Evolutionary conservation across 305 asterid species (phyloP), one percentile per base, ranked within the genome.

Genomic region (Ruellia speciosa): DNA sequence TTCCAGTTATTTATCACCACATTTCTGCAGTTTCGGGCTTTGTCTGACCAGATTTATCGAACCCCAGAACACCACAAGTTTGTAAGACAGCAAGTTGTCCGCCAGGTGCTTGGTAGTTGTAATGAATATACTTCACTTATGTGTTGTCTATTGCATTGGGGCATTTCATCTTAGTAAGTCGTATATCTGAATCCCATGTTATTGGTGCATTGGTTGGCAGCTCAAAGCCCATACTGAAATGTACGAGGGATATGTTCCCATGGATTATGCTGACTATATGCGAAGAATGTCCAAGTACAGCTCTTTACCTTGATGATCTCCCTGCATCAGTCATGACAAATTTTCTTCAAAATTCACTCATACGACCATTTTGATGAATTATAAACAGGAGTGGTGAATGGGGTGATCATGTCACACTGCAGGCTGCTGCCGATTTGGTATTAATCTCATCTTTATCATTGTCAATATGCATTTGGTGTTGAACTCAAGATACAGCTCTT

Each of bases 331-430:
- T 37, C 41, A 37, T 10, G 6, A 37, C 41, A 37, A 24, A 24
- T 24, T 24, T 24, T 24, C 31, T 24, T 24, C 31, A 24, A 24
- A 24, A 24, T 24, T 24, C 31, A 24, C 31, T 24, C 31, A 24
- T 24, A 24, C 3, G 31, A 24, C 31, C 16, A 14, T 49, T 54
- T 15, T 19, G 31, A 24, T 24, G 31, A 24, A 57, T 45, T 2
- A 20, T 15, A 73, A 9, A 34, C 80, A 92, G 99, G 80, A 80
- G 59, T 16, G 95, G 92, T 51, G 95, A 84, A 64, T 92, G 97
- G 99, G 99, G 99, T 40, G 99, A 92, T 84, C 99, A 92, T 73
- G 97, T 92, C 51, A 88, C 99, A 3, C 71, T 92, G 78, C 99
- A 92, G 71, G 99, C 99, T 59, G 95, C 97, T 31, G 90, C 97